Conservation (phyloP, 106 monocot genomes). For the Dendrobium chrysotoxum region DNA sequence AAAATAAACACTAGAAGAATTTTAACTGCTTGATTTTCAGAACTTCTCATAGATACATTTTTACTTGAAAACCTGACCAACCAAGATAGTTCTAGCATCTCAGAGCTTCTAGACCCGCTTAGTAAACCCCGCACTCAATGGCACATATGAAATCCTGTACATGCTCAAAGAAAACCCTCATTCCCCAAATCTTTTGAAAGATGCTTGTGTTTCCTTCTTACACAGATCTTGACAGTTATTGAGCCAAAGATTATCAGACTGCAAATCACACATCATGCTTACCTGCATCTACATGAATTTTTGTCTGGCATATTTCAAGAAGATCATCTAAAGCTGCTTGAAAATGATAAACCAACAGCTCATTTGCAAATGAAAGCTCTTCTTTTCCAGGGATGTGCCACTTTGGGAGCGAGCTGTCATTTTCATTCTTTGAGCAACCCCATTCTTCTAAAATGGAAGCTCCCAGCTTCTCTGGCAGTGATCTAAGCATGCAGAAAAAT, state of each 20-base stretch:
- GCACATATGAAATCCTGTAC: background rate
- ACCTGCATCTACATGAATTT: slow-evolving; percentile 77
- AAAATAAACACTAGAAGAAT: background rate
- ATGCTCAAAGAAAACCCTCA: background rate
- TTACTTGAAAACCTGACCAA: background rate
- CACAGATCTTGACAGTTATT: background rate
- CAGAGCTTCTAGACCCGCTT: background rate
- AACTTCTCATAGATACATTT: background rate
- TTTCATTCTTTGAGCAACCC: slow-evolving; percentile 60
- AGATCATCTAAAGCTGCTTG: slow-evolving; percentile 73
- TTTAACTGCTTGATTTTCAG: background rate
- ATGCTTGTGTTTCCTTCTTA: background rate
- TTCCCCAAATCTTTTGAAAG: background rate
- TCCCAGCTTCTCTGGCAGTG: slow-evolving; percentile 27
- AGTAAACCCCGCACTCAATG: background rate
- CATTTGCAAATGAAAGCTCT: slow-evolving; percentile 82
- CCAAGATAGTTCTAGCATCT: background rate
- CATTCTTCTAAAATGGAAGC: slow-evolving; percentile 63
- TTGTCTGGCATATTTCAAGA: slow-evolving; percentile 54
- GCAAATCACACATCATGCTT: slow-evolving; percentile 1
- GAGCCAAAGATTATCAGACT: background rate
- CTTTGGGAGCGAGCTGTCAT: slow-evolving; percentile 35
- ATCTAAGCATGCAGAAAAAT: slow-evolving; percentile 31
- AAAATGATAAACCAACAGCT: slow-evolving; percentile 73
- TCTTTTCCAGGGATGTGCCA: slow-evolving; percentile 82